Evolutionary conservation across 805 yeast species (phyloP), one percentile per base, ranked within the genome.

Genomic region (Ogataea nitratoaversa): DNA sequence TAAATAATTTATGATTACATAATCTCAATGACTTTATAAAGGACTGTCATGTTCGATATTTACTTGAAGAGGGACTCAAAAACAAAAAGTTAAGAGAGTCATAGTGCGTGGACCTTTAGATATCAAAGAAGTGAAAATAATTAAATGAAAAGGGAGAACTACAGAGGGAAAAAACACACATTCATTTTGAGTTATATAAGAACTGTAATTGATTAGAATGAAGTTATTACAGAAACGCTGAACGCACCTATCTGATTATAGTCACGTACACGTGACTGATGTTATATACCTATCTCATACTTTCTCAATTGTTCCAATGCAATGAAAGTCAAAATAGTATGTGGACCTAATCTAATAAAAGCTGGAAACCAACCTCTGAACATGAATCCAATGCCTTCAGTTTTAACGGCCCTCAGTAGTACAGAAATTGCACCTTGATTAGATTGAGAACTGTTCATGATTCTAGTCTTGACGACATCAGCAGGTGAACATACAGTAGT

Each of bases 401-500:
- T 65, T 46, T 70, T 72, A 16, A 87, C 70, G 0, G 91, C 85
- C 6, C 61, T 58, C 1, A 50, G 48, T 44, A 86, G 59, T 32
- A 84, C 78, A 2, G 59, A 44, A 3, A 75, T 34, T 2, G 87
- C 81, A 45, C 75, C 64, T 38, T 67, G 67, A 44, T 70, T 67
- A 2, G 66, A 34, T 2, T 67, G 70, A 40, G 73, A 68, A 30
- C 74, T 75, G 62, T 84, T 82, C 96, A 87, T 87, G 43, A 87
- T 84, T 55, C 95, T 70, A 2, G 96, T 88, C 62, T 88, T 88
- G 36, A 87, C 80, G 3, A 87, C 96, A 62, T 87, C 96, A 8
- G 90, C 95, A 1, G 96, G 96, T 2, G 95, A 85, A 59, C 95
- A 88, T 16, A 87, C 84, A 0, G 96, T 88, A 0, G 96, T 87